A percentile compares a stretch with the other conserved stretches of the same genome.
Conservation (phyloP, 768 basidiomycete species). For the Serendipita sp. region DNA sequence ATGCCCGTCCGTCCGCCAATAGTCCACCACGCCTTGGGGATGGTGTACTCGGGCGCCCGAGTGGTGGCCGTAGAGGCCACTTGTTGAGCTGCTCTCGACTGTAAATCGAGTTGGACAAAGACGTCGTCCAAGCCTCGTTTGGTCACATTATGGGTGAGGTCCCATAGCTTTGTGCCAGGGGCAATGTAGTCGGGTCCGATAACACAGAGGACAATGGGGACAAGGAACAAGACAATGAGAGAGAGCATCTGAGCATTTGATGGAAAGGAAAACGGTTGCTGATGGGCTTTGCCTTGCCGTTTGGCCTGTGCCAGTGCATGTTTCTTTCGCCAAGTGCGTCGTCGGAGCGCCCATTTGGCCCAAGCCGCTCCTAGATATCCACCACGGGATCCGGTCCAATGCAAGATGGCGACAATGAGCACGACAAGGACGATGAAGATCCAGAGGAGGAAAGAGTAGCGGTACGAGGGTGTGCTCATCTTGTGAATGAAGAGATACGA, state of each 20-base stretch:
- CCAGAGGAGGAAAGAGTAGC: slow-evolving; percentile 46
- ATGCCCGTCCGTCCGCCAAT: slow-evolving; percentile 48
- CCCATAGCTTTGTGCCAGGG: slow-evolving; percentile 31
- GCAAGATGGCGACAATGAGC: slow-evolving; percentile 25
- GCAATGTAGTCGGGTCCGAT: slow-evolving; percentile 55
- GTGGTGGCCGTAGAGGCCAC: slow-evolving; percentile 20
- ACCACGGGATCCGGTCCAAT: slow-evolving; percentile 26
- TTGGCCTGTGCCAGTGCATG: slow-evolving; percentile 23
- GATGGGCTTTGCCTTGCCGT: slow-evolving; percentile 21
- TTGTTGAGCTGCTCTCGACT: slow-evolving; percentile 13
- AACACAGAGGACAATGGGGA: slow-evolving; percentile 32
- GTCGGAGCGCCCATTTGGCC: slow-evolving; percentile 40
- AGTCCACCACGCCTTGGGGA: slow-evolving; percentile 56
- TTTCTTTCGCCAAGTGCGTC: slow-evolving; percentile 40
- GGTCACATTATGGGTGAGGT: slow-evolving; percentile 16
- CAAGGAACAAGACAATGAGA: slow-evolving; percentile 27
- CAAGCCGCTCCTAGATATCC: slow-evolving; percentile 33
- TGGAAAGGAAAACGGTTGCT: slow-evolving; percentile 33
- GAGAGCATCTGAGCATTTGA: slow-evolving; percentile 47
- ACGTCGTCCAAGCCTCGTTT: slow-evolving; percentile 10
- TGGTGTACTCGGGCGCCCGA: slow-evolving; percentile 38
- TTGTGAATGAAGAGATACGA: slow-evolving; percentile 43
- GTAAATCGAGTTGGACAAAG: slow-evolving; percentile 5
- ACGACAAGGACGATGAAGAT: slow-evolving; percentile 29
- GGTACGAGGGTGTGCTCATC: slow-evolving; percentile 33